Conservation (phyloP, 257 asterid species). For the Solanum pimpinellifolium region DNA sequence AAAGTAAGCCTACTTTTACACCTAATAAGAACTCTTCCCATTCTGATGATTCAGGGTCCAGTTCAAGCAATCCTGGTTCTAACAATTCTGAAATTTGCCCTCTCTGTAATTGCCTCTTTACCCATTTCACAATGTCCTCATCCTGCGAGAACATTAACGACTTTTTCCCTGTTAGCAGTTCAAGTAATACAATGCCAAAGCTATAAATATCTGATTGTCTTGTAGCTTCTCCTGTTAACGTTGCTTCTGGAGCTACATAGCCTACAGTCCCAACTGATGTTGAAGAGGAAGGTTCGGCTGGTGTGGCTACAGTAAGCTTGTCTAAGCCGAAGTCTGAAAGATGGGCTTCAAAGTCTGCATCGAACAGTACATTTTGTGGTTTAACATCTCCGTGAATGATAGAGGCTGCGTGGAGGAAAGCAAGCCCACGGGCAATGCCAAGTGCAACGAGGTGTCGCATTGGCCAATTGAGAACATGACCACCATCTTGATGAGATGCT, state of each 20-base stretch:
- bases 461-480: constrained; percentile 71
- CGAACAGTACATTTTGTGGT: constrained; percentile 58
- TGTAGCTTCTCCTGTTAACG: constrained; percentile 27
- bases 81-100: constrained; percentile 66
- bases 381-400: constrained; percentile 56
- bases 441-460: constrained; percentile 68
- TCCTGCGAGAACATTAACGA: constrained; percentile 59
- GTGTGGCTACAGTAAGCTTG: constrained; percentile 26
- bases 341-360: constrained; percentile 77
- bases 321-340: constrained; percentile 54
- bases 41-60: constrained; percentile 72
- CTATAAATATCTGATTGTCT: constrained; percentile 57
- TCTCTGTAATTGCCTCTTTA: constrained; percentile 51
- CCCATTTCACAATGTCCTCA: constrained; percentile 72
- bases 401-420: constrained; percentile 42
- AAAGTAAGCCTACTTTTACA: constrained; percentile 63
- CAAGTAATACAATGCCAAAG: constrained; percentile 56
- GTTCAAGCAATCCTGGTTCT: constrained; percentile 64
- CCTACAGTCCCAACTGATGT: constrained; percentile 46
- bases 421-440: constrained; percentile 56
- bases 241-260: constrained; percentile 44
- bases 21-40: constrained; percentile 80
- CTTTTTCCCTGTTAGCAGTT: constrained; percentile 53
- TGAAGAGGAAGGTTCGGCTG: constrained; percentile 41
- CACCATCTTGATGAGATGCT: constrained; percentile 77